Evolutionary conservation across 257 asterid genomes (phyloP).

Genomic region (Przewalskia tangutica): DNA sequence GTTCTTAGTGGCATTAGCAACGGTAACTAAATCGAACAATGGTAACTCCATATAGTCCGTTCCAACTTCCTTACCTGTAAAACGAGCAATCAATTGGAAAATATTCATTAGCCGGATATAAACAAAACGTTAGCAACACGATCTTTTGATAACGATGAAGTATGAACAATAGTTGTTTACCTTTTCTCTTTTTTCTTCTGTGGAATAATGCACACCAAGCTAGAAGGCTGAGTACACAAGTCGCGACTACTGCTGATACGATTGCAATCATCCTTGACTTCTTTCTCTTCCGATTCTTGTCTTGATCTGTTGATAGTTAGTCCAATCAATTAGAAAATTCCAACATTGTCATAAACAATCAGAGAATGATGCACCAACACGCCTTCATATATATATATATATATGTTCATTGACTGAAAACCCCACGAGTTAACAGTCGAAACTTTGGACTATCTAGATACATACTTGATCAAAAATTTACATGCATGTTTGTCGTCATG

Average conservation of each 20-base stretch:
- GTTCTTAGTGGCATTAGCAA: constrained; percentile 26
- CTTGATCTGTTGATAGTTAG: not conserved
- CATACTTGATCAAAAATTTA: not conserved
- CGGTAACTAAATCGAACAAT: constrained; percentile 10
- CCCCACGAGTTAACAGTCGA: not conserved
- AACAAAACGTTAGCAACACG: not conserved
- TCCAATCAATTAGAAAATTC: not conserved
- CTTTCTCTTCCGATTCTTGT: not conserved
- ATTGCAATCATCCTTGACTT: not conserved
- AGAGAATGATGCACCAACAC: not conserved
- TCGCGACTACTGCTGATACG: not conserved
- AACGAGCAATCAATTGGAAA: not conserved
- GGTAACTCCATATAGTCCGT: constrained; percentile 25
- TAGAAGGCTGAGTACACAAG: constrained; percentile 1
- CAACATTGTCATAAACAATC: not conserved
- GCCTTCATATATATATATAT: not conserved
- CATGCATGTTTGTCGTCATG: not conserved
- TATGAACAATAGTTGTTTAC: not conserved
- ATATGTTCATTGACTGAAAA: not conserved
- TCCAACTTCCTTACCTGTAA: not conserved
- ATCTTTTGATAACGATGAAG: not conserved
- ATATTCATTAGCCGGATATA: not conserved
- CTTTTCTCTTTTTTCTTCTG: not conserved
- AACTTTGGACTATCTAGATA: not conserved
- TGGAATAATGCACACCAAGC: not conserved